Percentiles rank a stretch among this genome's conserved stretches.
Evolutionary conservation across 2,329 filamentous ascomycete genomes (phyloP).

Genomic region (Xenosphaeropsis pyriputrescens): DNA sequence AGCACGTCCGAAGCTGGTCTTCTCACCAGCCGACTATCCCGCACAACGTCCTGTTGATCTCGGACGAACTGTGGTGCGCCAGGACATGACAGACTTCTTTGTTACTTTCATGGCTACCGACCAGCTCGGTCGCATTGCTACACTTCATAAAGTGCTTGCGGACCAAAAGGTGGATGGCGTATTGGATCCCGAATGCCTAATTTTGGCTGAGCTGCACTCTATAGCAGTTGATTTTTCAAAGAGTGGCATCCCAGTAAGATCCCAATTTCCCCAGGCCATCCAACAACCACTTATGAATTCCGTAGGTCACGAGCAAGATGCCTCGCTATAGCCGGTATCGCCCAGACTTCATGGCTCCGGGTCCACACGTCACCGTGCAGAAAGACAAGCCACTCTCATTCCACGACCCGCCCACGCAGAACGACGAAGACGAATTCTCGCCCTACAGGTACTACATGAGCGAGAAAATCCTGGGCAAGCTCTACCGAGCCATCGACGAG

Average conservation of each 20-base stretch:
- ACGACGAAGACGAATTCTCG: conserved; percentile 28
- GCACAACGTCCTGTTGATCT: conserved; percentile 40
- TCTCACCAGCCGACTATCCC: conserved; percentile 56
- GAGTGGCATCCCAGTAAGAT: conserved; percentile 44
- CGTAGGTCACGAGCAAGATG: conserved; percentile 3
- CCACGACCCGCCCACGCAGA: conserved; percentile 17
- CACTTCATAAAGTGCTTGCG: conserved; percentile 45
- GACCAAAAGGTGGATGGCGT: conserved; percentile 41
- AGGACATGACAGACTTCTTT: conserved; percentile 71
- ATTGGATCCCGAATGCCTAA: conserved; percentile 30
- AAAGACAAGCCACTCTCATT: conserved; percentile 16
- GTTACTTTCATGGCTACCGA: conserved; percentile 62
- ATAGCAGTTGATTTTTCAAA: conserved; percentile 66
- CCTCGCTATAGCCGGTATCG: conserved; percentile 15
- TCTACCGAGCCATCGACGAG: conserved; percentile 65
- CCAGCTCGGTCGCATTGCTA: conserved; percentile 50
- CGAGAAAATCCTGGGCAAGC: conserved; percentile 49
- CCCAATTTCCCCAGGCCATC: background rate
- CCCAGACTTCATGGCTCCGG: conserved; percentile 38
- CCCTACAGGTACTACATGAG: conserved; percentile 49
- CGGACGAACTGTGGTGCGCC: conserved; percentile 36
- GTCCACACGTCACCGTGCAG: conserved; percentile 25
- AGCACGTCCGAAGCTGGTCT: conserved; percentile 28
- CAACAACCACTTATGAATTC: background rate
- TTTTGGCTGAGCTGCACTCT: conserved; percentile 50